These are phyloP conservation scores for Entomortierella beljakovae DNA, from an alignment of 192 early-diverging fungal species.

Conservation along the genomic window DNA sequence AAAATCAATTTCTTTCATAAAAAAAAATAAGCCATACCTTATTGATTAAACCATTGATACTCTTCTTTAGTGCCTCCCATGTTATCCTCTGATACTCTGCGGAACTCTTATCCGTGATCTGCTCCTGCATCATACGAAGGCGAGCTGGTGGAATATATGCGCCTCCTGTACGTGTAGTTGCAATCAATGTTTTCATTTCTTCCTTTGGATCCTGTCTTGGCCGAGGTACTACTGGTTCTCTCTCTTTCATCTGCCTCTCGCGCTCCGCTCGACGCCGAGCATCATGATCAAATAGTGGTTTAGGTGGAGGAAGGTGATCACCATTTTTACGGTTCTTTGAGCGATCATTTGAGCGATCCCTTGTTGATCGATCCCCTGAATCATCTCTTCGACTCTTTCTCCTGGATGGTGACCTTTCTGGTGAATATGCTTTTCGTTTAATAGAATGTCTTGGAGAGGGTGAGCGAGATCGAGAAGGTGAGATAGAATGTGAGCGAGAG, in stretches of 20 bases:
- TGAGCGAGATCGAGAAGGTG: conserved; percentile 24
- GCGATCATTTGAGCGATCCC: conserved; percentile 15
- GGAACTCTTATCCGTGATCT: conserved; percentile 75
- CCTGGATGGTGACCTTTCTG: conserved; percentile 19
- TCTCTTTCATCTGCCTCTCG: conserved; percentile 50
- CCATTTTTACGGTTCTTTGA: conserved; percentile 5
- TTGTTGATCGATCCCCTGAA: conserved; percentile 11
- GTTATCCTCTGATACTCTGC: conserved; percentile 87
- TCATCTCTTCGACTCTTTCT: conserved; percentile 19
- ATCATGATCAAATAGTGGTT: conserved; percentile 22
- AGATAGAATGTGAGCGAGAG: conserved; percentile 17
- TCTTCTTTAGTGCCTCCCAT: conserved; percentile 96
- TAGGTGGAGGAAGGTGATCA: neutral
- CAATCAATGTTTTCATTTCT: conserved; percentile 56
- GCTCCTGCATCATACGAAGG: conserved; percentile 78
- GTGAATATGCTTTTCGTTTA: conserved; percentile 40
- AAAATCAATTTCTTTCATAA: neutral
- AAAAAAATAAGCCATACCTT: conserved; percentile 59
- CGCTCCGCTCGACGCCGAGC: conserved; percentile 47
- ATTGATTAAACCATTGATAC: conserved; percentile 95
- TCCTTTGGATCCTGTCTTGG: conserved; percentile 54
- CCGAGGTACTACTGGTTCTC: conserved; percentile 30
- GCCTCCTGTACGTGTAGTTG: conserved; percentile 70
- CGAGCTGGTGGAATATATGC: conserved; percentile 89
- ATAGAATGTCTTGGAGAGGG: conserved; percentile 19